A percentile compares a stretch with the other conserved stretches of the same genome.
phyloP scores from a whole-genome alignment of 768 basidiomycete genomes.

The Tricholoma terreum region DNA sequence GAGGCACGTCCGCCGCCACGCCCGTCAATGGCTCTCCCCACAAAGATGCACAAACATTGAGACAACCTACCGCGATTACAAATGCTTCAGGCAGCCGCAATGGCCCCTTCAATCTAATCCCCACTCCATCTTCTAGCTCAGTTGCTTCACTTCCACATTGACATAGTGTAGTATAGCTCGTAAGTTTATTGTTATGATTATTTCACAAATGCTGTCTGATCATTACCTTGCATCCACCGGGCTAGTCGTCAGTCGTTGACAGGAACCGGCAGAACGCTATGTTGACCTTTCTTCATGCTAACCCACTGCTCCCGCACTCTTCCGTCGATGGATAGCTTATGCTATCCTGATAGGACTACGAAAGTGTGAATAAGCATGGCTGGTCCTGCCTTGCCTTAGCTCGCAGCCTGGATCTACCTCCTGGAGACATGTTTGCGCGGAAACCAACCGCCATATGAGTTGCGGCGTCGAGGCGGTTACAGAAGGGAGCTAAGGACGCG shows the following conservation, averaged over 20 bases:
- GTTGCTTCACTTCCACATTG: constrained; percentile 10
- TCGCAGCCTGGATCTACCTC: too few species aligned
- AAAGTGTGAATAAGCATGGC: too few species aligned
- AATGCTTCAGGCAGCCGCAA: constrained; percentile 35
- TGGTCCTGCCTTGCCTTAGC: too few species aligned
- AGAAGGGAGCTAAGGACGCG: too few species aligned
- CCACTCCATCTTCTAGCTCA: constrained; percentile 24
- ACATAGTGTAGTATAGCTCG: not conserved
- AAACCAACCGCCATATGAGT: too few species aligned
- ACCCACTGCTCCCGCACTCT: too few species aligned
- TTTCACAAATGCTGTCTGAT: not conserved
- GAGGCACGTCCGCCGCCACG: constrained; percentile 18
- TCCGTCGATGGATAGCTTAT: not conserved
- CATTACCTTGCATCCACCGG: not conserved
- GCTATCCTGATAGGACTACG: not conserved
- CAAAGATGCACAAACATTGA: constrained; percentile 29
- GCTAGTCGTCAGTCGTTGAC: not conserved
- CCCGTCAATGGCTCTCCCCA: constrained; percentile 33
- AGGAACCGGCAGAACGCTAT: not conserved
- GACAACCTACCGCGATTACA: constrained; percentile 26
- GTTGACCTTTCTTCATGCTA: not conserved
- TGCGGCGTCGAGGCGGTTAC: too few species aligned
- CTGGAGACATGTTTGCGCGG: too few species aligned
- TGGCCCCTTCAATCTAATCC: constrained; percentile 33
- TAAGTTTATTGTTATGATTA: constrained; percentile 7